phyloP scores from a whole-genome alignment of 768 basidiomycete species.

The Psilocybe tampanensis region DNA sequence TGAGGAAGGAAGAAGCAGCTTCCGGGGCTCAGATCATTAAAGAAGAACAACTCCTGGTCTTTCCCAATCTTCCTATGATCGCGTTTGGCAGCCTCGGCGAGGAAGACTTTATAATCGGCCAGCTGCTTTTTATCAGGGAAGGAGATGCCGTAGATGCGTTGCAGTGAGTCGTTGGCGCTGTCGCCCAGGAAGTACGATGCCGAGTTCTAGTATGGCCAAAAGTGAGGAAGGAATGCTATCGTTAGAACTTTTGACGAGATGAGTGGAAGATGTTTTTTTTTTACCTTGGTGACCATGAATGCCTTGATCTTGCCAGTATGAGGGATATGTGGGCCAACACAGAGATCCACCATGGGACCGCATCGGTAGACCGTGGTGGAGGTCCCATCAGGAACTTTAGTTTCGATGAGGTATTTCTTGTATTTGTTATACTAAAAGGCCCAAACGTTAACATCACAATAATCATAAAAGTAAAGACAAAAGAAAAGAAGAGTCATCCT shows the following conservation, averaged over 20 bases:
- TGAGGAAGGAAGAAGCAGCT: constrained; percentile 97
- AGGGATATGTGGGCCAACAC: constrained; percentile 96
- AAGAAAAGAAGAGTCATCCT: constrained; percentile 26
- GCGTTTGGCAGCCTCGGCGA: constrained; percentile 96
- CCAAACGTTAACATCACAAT: neutral
- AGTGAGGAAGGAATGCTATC: too few species aligned
- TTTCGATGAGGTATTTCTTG: constrained; percentile 93
- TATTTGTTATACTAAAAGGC: constrained; percentile 91
- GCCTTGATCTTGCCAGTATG: constrained; percentile 98
- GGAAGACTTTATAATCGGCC: constrained; percentile 91
- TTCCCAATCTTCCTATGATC: constrained; percentile 97
- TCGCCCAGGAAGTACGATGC: constrained; percentile 98
- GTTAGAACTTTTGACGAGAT: neutral
- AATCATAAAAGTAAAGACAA: constrained; percentile 6
- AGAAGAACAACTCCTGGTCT: constrained; percentile 99
- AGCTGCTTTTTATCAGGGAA: constrained; percentile 98
- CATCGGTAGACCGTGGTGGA: constrained; percentile 98
- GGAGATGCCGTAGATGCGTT: constrained; percentile 96
- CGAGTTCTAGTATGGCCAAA: constrained; percentile 65
- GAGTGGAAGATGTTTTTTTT: neutral
- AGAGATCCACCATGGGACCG: constrained; percentile 97
- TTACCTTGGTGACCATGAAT: constrained; percentile 92
- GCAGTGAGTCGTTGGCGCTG: constrained; percentile 88
- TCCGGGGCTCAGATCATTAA: constrained; percentile 95
- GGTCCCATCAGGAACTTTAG: constrained; percentile 94